These are phyloP conservation scores for Apiotrichum mycotoxinovorans DNA, from an alignment of 1,284 basidiomycete species.

Conservation along the genomic window DNA sequence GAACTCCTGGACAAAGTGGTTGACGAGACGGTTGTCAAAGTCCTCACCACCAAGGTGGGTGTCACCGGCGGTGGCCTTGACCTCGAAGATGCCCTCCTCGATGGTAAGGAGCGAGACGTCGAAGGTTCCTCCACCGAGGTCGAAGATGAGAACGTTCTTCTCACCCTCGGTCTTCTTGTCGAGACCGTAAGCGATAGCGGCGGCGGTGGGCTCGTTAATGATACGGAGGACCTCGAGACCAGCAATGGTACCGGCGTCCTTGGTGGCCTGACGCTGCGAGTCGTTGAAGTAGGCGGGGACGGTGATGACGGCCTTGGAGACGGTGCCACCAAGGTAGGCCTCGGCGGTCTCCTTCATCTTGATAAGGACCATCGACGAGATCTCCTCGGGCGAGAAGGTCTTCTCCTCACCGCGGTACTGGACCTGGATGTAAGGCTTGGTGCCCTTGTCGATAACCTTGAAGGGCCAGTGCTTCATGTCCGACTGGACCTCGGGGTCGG, in stretches of 20 bases:
- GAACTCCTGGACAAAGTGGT: slow-evolving; percentile 91
- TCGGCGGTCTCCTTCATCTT: slow-evolving; percentile 99
- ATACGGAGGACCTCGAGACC: slow-evolving; percentile 95
- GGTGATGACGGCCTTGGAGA: slow-evolving; percentile 96
- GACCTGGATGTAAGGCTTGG: slow-evolving; percentile 85
- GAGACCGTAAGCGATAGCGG: slow-evolving; percentile 92
- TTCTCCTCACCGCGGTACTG: slow-evolving; percentile 88
- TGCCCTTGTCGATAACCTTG: slow-evolving; percentile 73
- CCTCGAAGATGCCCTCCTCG: slow-evolving; percentile 93
- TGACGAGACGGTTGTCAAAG: slow-evolving; percentile 95
- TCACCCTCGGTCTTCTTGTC: slow-evolving; percentile 88
- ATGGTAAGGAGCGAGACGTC: slow-evolving; percentile 97
- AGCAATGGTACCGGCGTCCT: slow-evolving; percentile 95
- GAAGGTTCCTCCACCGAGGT: slow-evolving; percentile 97
- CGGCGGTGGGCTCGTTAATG: slow-evolving; percentile 98
- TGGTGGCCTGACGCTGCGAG: slow-evolving; percentile 97
- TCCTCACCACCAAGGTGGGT: slow-evolving; percentile 99
- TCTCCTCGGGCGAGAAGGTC: slow-evolving; percentile 55
- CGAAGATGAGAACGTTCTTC: slow-evolving; percentile 95
- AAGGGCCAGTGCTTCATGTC: slow-evolving; percentile 96
- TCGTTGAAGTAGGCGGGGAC: slow-evolving; percentile 99
- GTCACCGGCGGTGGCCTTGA: slow-evolving; percentile 96
- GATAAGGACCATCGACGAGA: slow-evolving; percentile 83
- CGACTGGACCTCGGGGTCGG: slow-evolving; percentile 57
- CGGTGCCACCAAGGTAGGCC: slow-evolving; percentile 93